Evolutionary conservation across 495 filamentous ascomycete species (phyloP), one percentile per base, ranked within the genome.

Genomic region (Xylaria flabelliformis): DNA sequence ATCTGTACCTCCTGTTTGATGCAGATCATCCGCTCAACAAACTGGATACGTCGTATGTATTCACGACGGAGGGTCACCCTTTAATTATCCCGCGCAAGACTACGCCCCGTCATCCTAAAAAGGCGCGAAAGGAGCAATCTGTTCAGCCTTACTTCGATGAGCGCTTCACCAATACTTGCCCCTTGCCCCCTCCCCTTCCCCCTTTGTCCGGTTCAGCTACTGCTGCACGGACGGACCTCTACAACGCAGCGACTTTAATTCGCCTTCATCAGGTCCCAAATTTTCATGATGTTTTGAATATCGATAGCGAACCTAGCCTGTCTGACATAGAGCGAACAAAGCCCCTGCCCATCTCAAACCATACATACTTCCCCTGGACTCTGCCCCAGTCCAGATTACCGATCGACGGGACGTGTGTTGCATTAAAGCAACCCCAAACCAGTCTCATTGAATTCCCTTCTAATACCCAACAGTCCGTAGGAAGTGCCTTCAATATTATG

Each of bases 51-150:
- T 88, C 94, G 2, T 94, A 93, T 83, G 95, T 99, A 7, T 98
- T 99, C 78, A 93, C 92, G 29, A 99, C 96, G 0, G 96, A 99
- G 82, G 96, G 95, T 2, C 96, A 99, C 83, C 96, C 96, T 6
- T 84, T 99, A 34, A 88, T 98, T 21, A 91, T 99, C 67, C 96
- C 93, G 5, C 89, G 81, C 75, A 90, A 79, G 53, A 74, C 72
- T 21, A 34, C 61, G 24, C 32, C 39, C 24, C 64, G 70, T 50
- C 74, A n/a, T 36, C 58, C 19, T n/a, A 68, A 50, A 71, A 70
- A 75, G 71, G 50, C 39, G 34, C 48, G 69, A 46, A 53, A 41
- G 4, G 68, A 70, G 26, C 73, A 65, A 51, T 26, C 75, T 41
- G 59, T 71, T 4, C 76, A 77, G 6, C 67, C 73, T 15, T 82